Evolutionary conservation across 176 grass and related monocot genomes (phyloP).

Genomic region (Musa beccarii): DNA sequence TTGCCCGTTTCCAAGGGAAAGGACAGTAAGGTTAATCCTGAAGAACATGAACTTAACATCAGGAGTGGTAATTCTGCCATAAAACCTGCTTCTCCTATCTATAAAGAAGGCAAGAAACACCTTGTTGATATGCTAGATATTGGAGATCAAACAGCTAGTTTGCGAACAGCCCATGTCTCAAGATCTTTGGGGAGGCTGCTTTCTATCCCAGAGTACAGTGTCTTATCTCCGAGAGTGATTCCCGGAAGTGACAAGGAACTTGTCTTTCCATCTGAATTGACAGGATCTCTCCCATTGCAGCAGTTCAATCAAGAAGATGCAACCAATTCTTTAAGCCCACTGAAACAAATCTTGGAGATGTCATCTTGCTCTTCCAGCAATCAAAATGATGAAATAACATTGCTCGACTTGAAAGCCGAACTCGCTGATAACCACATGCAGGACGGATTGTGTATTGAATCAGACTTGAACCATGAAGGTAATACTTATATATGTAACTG

Average conservation of each 20-base stretch:
- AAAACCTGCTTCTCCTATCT: slow-evolving; percentile 44
- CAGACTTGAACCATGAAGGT: slow-evolving; percentile 4
- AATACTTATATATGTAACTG: background rate
- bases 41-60: slow-evolving; percentile 32
- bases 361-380: background rate
- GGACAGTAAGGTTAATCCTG: slow-evolving; percentile 5
- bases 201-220: slow-evolving; percentile 33
- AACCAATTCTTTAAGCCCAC: slow-evolving; percentile 20
- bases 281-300: slow-evolving; percentile 17
- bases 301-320: slow-evolving; percentile 28
- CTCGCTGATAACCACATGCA: background rate
- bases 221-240: slow-evolving; percentile 30
- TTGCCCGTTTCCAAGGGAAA: slow-evolving; percentile 30
- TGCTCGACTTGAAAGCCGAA: background rate
- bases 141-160: slow-evolving; percentile 32
- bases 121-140: slow-evolving; percentile 51
- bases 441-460: background rate
- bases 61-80: slow-evolving; percentile 32
- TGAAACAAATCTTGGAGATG: background rate
- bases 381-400: background rate
- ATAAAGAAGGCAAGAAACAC: slow-evolving; percentile 70
- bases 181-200: slow-evolving; percentile 59
- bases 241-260: slow-evolving; percentile 23
- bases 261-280: slow-evolving; percentile 28
- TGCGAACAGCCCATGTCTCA: slow-evolving; percentile 26